Conservation (phyloP, 1,284 basidiomycete species). For the Schizophyllum amplum region DNA sequence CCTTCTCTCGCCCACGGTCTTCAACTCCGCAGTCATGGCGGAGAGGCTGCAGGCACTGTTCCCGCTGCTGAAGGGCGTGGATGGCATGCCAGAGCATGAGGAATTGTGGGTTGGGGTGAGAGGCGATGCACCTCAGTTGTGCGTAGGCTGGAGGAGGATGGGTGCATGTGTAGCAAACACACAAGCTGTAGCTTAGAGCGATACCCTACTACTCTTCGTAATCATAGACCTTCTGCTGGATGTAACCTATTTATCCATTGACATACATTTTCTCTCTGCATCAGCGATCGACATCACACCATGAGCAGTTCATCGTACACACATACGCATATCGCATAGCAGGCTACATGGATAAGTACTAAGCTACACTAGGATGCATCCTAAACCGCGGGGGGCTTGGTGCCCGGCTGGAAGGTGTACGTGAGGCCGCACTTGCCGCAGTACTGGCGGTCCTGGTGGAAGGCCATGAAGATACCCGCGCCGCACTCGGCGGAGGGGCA, state of each 20-base stretch:
- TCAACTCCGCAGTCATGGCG: conserved; percentile 15
- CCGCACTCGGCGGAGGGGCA: conserved; percentile 89
- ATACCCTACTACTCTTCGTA: too few species aligned
- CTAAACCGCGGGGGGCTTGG: conserved; percentile 73
- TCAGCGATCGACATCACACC: too few species aligned
- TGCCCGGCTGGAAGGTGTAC: conserved; percentile 80
- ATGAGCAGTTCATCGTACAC: conserved; percentile 49
- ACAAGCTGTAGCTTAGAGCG: too few species aligned
- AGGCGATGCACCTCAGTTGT: not conserved
- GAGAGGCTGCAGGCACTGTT: conserved; percentile 21
- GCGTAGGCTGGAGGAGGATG: not conserved
- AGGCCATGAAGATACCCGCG: conserved; percentile 95
- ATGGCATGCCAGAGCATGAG: conserved; percentile 19
- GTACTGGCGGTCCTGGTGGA: conserved; percentile 93
- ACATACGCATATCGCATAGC: conserved; percentile 7
- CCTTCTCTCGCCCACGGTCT: conserved; percentile 16
- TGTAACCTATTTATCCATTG: too few species aligned
- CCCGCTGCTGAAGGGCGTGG: conserved; percentile 21
- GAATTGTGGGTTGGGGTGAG: conserved; percentile 15
- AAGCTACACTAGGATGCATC: conserved; percentile 52
- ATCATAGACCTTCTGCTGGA: too few species aligned
- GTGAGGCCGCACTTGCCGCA: conserved; percentile 92
- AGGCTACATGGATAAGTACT: conserved; percentile 22
- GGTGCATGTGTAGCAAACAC: not conserved
- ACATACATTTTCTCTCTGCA: too few species aligned